Base-by-base conservation (phyloP, 1,139 yeast species). In the Candida glucosophila region DNA sequence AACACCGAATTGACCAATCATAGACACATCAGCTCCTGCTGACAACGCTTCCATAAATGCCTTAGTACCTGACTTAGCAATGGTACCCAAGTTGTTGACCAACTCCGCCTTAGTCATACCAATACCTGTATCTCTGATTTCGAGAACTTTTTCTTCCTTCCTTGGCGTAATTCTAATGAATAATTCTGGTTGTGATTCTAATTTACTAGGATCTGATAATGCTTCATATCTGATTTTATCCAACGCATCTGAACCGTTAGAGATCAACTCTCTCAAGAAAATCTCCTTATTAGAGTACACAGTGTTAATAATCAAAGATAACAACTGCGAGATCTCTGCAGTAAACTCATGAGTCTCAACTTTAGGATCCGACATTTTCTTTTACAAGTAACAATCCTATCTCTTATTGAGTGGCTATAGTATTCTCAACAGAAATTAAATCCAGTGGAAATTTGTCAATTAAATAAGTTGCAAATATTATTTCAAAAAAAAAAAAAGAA, bases 1-100 rank as follows among this genome's bases (percentile, higher is more conserved):
- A 49, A 92, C 98, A 85, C 99, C 99, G 72, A 92, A 92, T 70
- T 92, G 98, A 75, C 99, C 99, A 69, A 92, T 92, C 98, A 92
- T 92, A 41, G 97, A 86, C 41, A 92, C 96, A 63, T 92, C 99
- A 41, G 98, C 98, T 69, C 99, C 99, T 43, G 96, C 96, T 43
- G 95, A 79, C 45, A 90, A 75, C 43, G 98, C 98, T 69, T 92
- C 98, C 98, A 92, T 90, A 62, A 92, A 92, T 44, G 94, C 83
- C 73, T 92, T 92, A 51, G 99, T 92, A 69, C 98, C 99, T 43
- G 98, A 92, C 72, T 90, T 92, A 56, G 99, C 98, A 57, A 92
- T 92, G 43, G 98, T 90, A 79, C 99, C 99, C 65, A 92, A 82
- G 73, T 92, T 92, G 79, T 92, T 92, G 55, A 92, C 92, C 60